Evolutionary conservation across 805 yeast species (phyloP).

Genomic region (Lipomyces sp.): DNA sequence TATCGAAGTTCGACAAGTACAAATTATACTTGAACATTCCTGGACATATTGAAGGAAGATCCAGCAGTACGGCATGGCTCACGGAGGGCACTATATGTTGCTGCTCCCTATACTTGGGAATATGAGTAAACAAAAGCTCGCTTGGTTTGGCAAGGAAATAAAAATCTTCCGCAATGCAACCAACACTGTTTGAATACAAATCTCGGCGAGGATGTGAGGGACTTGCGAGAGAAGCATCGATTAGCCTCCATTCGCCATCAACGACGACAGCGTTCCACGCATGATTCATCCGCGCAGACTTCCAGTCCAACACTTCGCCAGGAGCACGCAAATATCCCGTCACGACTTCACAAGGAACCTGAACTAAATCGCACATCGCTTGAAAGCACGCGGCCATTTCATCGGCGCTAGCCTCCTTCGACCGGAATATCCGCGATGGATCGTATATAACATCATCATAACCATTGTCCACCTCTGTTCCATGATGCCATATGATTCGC

Average conservation of each 20-base stretch:
- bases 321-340: conserved; percentile 83
- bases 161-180: conserved; percentile 47
- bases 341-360: conserved; percentile 71
- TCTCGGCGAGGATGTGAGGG: conserved; percentile 51
- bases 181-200: conserved; percentile 40
- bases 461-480: conserved; percentile 24
- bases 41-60: conserved; percentile 84
- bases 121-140: conserved; percentile 75
- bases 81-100: conserved; percentile 87
- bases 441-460: conserved; percentile 30
- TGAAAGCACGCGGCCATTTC: conserved; percentile 77
- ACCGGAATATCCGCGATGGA: conserved; percentile 36
- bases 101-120: conserved; percentile 71
- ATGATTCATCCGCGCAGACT: conserved; percentile 56
- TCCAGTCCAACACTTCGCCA: conserved; percentile 49
- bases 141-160: conserved; percentile 79
- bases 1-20: conserved; percentile 64
- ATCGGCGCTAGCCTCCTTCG: conserved; percentile 58
- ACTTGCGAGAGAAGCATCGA: conserved; percentile 71
- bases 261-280: conserved; percentile 81
- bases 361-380: conserved; percentile 64
- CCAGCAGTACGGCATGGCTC: conserved; percentile 70
- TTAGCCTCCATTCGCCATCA: conserved; percentile 72
- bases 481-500: conserved; percentile 48
- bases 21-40: conserved; percentile 63